A percentile compares a stretch with the other conserved stretches of the same genome.
Evolutionary conservation across 2,329 filamentous ascomycete species (phyloP).

Genomic region (Exophiala sideris): DNA sequence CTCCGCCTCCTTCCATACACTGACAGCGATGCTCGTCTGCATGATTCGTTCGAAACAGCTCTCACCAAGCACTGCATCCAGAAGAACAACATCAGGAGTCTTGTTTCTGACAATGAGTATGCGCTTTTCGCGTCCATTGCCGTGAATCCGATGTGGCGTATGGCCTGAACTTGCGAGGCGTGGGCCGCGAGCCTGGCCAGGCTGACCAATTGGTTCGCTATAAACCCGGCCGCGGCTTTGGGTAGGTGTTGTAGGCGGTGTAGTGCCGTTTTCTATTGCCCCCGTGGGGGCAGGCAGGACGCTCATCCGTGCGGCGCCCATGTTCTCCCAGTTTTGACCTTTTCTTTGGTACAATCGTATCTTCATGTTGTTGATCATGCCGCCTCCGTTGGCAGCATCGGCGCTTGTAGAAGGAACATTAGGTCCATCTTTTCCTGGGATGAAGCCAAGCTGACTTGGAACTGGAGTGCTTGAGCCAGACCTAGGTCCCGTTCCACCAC

Average conservation of each 20-base stretch:
- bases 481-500: slow-evolving; percentile 35
- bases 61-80: slow-evolving; percentile 82
- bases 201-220: slow-evolving; percentile 22
- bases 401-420: slow-evolving; percentile 40
- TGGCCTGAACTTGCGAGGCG: slow-evolving; percentile 27
- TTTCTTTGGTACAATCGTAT: slow-evolving; percentile 78
- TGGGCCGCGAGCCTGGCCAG: slow-evolving; percentile 29
- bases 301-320: slow-evolving; percentile 77
- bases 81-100: slow-evolving; percentile 59
- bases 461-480: slow-evolving; percentile 41
- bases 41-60: slow-evolving; percentile 82
- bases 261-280: slow-evolving; percentile 13
- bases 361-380: slow-evolving; percentile 71
- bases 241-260: slow-evolving; percentile 17
- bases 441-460: slow-evolving; percentile 36
- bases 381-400: slow-evolving; percentile 52
- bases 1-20: slow-evolving; percentile 77
- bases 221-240: slow-evolving; percentile 30
- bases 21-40: slow-evolving; percentile 80
- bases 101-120: slow-evolving; percentile 70
- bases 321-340: slow-evolving; percentile 81
- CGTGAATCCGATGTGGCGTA: slow-evolving; percentile 43
- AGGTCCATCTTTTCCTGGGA: slow-evolving; percentile 57
- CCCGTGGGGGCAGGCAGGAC: slow-evolving; percentile 62
- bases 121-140: slow-evolving; percentile 74